Evolutionary conservation across 2,329 filamentous ascomycete genomes (phyloP).

Genomic region (Massarina eburnea): DNA sequence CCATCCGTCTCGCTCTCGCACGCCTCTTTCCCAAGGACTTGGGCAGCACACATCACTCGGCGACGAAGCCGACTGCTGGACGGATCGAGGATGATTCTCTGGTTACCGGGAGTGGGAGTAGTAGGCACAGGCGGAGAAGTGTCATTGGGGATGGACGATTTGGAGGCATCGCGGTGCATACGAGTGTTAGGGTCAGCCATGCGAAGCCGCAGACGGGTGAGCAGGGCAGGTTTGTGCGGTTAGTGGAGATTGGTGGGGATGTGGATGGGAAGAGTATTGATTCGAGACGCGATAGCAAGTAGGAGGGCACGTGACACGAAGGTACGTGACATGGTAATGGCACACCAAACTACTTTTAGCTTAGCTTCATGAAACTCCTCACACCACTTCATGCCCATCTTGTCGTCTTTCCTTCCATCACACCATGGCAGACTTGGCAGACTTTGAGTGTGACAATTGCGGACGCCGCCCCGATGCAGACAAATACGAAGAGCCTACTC

Average conservation of each 20-base stretch:
- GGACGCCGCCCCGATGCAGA: too few species aligned
- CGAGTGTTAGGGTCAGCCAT: conserved; percentile 2
- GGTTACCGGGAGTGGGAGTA: background rate
- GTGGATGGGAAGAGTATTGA: background rate
- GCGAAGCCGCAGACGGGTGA: background rate
- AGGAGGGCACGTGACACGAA: too few species aligned
- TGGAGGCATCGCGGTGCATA: conserved; percentile 6
- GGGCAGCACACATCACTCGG: conserved; percentile 14
- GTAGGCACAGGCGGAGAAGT: background rate
- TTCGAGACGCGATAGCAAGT: too few species aligned
- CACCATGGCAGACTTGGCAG: too few species aligned
- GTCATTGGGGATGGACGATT: background rate
- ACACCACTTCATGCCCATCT: too few species aligned
- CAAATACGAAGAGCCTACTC: too few species aligned
- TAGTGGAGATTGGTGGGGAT: conserved; percentile 5
- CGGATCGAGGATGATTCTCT: background rate
- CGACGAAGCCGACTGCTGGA: conserved; percentile 4
- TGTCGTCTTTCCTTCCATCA: too few species aligned
- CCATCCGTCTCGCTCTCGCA: conserved; percentile 38
- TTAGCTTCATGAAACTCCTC: too few species aligned
- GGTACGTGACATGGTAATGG: too few species aligned
- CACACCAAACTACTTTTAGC: too few species aligned
- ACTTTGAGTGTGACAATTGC: too few species aligned
- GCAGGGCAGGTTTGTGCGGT: conserved; percentile 5
- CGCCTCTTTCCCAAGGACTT: conserved; percentile 32